phyloP scores from a whole-genome alignment of 345 rosid species.

The Lagerstroemia speciosa region DNA sequence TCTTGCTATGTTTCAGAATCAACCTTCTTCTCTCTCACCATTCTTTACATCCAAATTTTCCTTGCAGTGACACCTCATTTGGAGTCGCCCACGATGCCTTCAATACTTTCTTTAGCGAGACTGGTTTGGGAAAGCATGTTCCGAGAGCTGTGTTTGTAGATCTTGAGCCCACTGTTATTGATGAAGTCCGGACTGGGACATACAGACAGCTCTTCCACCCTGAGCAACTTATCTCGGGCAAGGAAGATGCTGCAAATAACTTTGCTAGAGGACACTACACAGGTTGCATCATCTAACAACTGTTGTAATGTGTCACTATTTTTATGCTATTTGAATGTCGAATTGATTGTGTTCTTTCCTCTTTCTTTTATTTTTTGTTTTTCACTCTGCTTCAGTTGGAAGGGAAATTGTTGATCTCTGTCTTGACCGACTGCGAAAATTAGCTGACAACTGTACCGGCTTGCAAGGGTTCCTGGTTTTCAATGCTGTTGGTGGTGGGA shows the following conservation, averaged over 20 bases:
- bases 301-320: not conserved
- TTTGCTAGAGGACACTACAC: slow-evolving; percentile 93
- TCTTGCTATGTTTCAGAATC: not conserved
- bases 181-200: slow-evolving; percentile 66
- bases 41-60: not conserved
- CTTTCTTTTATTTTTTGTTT: not conserved
- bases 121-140: slow-evolving; percentile 83
- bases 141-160: slow-evolving; percentile 81
- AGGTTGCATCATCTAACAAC: slow-evolving; percentile 23
- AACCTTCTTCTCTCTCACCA: not conserved
- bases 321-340: not conserved
- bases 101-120: slow-evolving; percentile 89
- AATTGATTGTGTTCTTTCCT: too few relatives aligned
- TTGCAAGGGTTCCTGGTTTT: slow-evolving; percentile 79
- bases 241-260: slow-evolving; percentile 91
- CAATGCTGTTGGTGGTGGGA: slow-evolving; percentile 75
- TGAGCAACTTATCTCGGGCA: slow-evolving; percentile 86
- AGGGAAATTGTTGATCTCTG: slow-evolving; percentile 79
- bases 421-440: slow-evolving; percentile 67
- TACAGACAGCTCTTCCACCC: slow-evolving; percentile 88
- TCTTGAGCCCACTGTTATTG: slow-evolving; percentile 81
- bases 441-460: slow-evolving; percentile 83
- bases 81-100: slow-evolving; percentile 65
- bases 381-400: slow-evolving; percentile 48
- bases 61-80: slow-evolving; percentile 50